Conservation (phyloP, 148 eudicot genomes). For the Pouteria glomerata region DNA sequence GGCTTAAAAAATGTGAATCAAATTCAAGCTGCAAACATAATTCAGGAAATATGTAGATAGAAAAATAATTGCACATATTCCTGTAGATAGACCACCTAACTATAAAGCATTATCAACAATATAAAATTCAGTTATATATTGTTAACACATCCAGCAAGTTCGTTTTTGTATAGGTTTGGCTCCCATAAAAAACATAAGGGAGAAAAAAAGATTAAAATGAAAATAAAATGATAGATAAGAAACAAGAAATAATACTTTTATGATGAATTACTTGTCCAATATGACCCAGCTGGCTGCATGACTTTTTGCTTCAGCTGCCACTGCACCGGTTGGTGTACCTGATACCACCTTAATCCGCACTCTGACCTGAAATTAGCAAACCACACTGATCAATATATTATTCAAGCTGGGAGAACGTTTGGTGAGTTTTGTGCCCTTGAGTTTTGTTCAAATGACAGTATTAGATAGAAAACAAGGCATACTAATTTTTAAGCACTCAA, state of each 20-base stretch:
- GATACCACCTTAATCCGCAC: conserved; percentile 75
- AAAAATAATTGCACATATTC: background rate
- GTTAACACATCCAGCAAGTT: background rate
- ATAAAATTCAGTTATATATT: background rate
- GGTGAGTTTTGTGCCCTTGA: background rate
- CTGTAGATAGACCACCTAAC: background rate
- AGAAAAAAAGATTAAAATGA: background rate
- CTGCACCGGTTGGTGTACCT: conserved; percentile 61
- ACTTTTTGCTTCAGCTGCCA: conserved; percentile 78
- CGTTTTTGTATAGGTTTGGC: background rate
- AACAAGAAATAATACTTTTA: conserved; percentile 61
- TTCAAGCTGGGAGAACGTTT: background rate
- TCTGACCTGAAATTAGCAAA: conserved; percentile 46
- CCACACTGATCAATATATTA: background rate
- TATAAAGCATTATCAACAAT: background rate
- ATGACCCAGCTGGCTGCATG: conserved; percentile 83
- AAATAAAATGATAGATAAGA: conserved; percentile 16
- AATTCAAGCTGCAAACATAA: background rate
- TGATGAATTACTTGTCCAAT: conserved; percentile 91
- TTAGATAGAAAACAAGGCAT: background rate
- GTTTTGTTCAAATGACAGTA: background rate
- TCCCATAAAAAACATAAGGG: background rate
- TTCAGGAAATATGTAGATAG: background rate
- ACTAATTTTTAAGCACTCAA: background rate
- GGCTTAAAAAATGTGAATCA: background rate